Evolutionary conservation across 2,329 filamentous ascomycete genomes (phyloP).

Genomic region (Aureobasidium pullulans): DNA sequence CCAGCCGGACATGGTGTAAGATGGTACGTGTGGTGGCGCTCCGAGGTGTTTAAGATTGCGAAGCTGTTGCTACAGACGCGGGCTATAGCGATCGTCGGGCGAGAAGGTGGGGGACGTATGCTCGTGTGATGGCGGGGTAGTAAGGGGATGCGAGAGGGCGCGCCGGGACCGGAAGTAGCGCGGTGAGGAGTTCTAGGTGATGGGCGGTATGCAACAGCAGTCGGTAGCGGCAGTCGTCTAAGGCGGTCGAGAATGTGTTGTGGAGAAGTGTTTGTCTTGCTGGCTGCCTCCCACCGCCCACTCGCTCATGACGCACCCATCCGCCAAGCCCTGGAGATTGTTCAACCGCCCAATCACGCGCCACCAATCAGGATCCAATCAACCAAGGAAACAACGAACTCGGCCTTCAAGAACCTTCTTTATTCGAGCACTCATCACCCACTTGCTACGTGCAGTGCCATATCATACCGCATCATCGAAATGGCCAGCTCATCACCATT

Average conservation of each 20-base stretch:
- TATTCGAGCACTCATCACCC: neutral
- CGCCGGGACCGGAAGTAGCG: neutral
- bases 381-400: neutral
- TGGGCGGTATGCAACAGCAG: neutral
- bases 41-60: neutral
- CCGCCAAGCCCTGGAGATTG: conserved; percentile 5
- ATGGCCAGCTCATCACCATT: conserved; percentile 37
- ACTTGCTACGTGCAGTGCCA: neutral
- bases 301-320: conserved; percentile 7
- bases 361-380: neutral
- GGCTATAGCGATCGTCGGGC: conserved; percentile 10
- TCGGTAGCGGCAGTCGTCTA: neutral
- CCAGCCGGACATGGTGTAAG: conserved; percentile 47
- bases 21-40: neutral
- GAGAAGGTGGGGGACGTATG: conserved; percentile 2
- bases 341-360: neutral
- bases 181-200: neutral
- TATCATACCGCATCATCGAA: too few relatives aligned
- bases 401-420: neutral
- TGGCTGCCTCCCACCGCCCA: conserved; percentile 2
- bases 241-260: conserved; percentile 1
- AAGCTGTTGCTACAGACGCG: neutral
- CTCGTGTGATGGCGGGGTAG: conserved; percentile 5
- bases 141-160: neutral
- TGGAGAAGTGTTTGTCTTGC: conserved; percentile 8